Evolutionary conservation across 768 basidiomycete species (phyloP), one percentile per base, ranked within the genome.

Genomic region (Crassisporium funariophilum): DNA sequence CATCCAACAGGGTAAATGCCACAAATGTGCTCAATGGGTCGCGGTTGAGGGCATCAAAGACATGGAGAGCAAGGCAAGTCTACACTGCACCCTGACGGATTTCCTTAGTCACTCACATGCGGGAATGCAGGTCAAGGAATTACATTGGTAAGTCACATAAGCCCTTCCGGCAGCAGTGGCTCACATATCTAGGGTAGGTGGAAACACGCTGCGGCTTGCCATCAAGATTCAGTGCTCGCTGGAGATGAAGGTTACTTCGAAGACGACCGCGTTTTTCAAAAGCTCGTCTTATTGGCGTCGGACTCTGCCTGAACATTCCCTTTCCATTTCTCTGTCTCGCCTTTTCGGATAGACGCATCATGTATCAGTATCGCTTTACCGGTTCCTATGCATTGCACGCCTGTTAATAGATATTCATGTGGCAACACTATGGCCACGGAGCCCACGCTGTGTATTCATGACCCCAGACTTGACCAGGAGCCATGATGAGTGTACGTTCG

Each of bases 171-270:
- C 27, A 23, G 10, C 8, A 35, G 17, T 34, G 5, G 6, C n/a
- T 11, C 4, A 31, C 22, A 15, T 37, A 22, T 13, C 5, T 35
- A 10, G 21, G 29, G 1, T 41, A 85, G 84, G 86, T 89, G 85
- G 86, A 89, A 92, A 64, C 90, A 92, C 57, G 90, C 89, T 21
- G 86, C 86, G 1, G 55, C 76, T 13, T 92, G 90, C 55, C 90
- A 92, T 58, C 77, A 78, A 43, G 75, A 77, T 13, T 76, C 76
- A 4, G 72, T 67, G 13, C 63, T 86, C 40, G 62, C 66, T 2
- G 84, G 82, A 22, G 84, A 88, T 49, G 58, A 69, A 44, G 78
- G 83, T 59, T 69, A 77, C 47, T 85, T 77, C 56, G 65, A 81
- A 49, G 69, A 79, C 27, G 83, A 88, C 50, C 66, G 69, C 3